Conservation (phyloP, 441 rosid genomes). For the Eutrema salsugineum region DNA sequence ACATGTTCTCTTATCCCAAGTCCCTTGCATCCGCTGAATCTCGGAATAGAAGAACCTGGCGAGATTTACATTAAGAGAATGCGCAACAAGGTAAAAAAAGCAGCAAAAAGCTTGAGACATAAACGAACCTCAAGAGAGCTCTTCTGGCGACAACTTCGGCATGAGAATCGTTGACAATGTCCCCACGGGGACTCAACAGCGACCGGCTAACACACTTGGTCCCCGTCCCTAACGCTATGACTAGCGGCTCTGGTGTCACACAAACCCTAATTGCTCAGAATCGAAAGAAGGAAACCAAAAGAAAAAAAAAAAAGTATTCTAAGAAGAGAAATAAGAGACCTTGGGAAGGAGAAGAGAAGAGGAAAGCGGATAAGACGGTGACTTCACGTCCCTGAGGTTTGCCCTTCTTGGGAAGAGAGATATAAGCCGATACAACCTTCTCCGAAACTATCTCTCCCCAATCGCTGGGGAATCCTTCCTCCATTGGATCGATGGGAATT, state of each 20-base stretch:
- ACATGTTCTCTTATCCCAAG: not conserved
- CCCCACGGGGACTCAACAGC: conserved; percentile 63
- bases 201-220: conserved; percentile 78
- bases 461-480: conserved; percentile 1
- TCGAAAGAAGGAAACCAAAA: not conserved
- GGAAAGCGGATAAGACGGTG: conserved; percentile 79
- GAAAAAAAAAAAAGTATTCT: not conserved
- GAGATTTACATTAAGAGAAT: too few species aligned
- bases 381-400: conserved; percentile 96
- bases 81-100: not conserved
- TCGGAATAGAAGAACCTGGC: conserved; percentile 71
- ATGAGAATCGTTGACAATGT: conserved; percentile 85
- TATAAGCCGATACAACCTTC: conserved; percentile 51
- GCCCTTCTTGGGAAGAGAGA: conserved; percentile 77
- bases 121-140: conserved; percentile 68
- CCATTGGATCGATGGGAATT: too few species aligned
- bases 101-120: not conserved
- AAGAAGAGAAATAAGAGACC: conserved; percentile 32
- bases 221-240: conserved; percentile 82
- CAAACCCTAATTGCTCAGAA: not conserved
- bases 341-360: conserved; percentile 72
- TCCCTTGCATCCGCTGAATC: conserved; percentile 38
- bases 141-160: conserved; percentile 86
- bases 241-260: conserved; percentile 46
- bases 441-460: conserved; percentile 61